Percentiles rank a stretch among this genome's conserved stretches.
These are phyloP conservation scores for Leccinum olivaceopallidum DNA, from an alignment of 768 basidiomycete genomes.

Conservation along the genomic window DNA sequence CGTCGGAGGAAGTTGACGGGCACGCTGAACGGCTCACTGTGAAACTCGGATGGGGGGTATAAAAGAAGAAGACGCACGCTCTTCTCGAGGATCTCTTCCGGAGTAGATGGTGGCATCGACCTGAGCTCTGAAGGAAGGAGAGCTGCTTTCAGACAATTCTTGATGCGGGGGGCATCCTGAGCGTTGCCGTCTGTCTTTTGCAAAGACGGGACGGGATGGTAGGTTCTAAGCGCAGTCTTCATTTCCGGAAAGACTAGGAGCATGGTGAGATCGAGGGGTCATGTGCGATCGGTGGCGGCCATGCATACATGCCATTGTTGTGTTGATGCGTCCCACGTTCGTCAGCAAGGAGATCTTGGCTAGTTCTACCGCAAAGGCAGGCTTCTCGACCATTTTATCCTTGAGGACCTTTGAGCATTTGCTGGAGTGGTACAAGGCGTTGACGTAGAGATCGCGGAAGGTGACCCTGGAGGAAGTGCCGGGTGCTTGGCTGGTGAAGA, in stretches of 20 bases:
- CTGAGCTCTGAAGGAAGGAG: conserved; percentile 69
- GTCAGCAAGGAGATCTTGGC: conserved; percentile 83
- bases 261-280: conserved; percentile 20
- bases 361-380: conserved; percentile 75
- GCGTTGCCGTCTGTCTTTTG: conserved; percentile 88
- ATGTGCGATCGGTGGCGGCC: conserved; percentile 10
- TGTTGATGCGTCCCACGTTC: conserved; percentile 90
- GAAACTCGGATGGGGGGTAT: conserved; percentile 6
- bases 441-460: conserved; percentile 83
- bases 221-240: conserved; percentile 87
- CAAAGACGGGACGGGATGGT: conserved; percentile 85
- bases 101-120: conserved; percentile 65
- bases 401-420: conserved; percentile 88
- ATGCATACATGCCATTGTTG: conserved; percentile 81
- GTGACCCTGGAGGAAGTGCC: conserved; percentile 54
- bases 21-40: conserved; percentile 40
- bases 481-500: conserved; percentile 69
- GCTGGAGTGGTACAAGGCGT: conserved; percentile 74
- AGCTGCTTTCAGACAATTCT: conserved; percentile 85
- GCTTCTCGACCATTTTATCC: conserved; percentile 83
- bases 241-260: conserved; percentile 85
- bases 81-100: conserved; percentile 70
- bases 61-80: conserved; percentile 45
- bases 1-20: conserved; percentile 71
- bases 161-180: conserved; percentile 90